A percentile compares a stretch with the other conserved stretches of the same genome.
These are phyloP conservation scores for Meyerozyma guilliermondii DNA, from an alignment of 1,139 yeast species.

Conservation along the genomic window DNA sequence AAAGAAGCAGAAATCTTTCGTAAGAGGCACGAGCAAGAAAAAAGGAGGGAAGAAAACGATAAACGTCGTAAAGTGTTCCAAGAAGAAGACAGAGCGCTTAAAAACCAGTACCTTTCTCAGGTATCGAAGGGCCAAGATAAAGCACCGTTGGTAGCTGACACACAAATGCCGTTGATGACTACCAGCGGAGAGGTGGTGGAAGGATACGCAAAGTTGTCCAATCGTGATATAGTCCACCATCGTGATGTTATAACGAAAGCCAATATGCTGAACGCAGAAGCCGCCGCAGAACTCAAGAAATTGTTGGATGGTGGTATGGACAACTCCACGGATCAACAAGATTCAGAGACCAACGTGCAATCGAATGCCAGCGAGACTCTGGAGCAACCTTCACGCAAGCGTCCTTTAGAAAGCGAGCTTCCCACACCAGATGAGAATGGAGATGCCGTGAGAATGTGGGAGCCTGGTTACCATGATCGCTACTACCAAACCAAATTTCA, in stretches of 20 bases:
- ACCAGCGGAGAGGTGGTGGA: constrained; percentile 66
- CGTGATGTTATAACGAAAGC: constrained; percentile 68
- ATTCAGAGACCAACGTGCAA: constrained; percentile 7
- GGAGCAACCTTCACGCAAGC: constrained; percentile 14
- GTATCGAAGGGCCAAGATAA: constrained; percentile 65
- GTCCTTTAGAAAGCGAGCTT: constrained; percentile 5
- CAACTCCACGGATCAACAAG: constrained; percentile 10
- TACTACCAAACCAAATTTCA: constrained; percentile 78
- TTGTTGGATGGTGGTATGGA: constrained; percentile 25
- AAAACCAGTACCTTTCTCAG: constrained; percentile 28
- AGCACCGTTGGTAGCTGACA: constrained; percentile 69
- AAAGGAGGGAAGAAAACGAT: constrained; percentile 56
- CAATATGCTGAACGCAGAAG: constrained; percentile 66
- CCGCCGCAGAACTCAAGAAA: constrained; percentile 61
- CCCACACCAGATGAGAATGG: constrained; percentile 24
- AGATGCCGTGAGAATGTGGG: constrained; percentile 71
- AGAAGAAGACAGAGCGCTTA: constrained; percentile 35
- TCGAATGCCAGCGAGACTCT: constrained; percentile 12
- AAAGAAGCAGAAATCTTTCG: constrained; percentile 81
- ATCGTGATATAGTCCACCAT: constrained; percentile 68
- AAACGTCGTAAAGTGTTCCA: constrained; percentile 48
- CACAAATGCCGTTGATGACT: constrained; percentile 73
- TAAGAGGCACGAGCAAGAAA: constrained; percentile 62
- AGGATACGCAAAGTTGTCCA: constrained; percentile 57
- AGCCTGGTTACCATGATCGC: constrained; percentile 80